Evolutionary conservation across 176 grass and related monocot species (phyloP).

Genomic region (Urochloa ruziziensis): DNA sequence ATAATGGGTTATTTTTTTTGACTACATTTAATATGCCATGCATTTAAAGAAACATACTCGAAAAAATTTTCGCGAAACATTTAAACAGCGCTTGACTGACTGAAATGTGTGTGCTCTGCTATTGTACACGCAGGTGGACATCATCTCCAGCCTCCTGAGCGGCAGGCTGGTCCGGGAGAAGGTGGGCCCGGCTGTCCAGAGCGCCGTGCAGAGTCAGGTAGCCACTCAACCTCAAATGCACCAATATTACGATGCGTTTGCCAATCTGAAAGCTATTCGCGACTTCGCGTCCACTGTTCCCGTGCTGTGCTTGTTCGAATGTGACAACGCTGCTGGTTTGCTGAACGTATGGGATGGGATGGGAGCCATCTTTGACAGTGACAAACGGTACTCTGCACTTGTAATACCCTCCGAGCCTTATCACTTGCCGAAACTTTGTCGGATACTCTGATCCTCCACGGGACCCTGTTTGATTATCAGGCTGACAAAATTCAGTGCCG

Average conservation of each 20-base stretch:
- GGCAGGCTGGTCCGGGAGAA: slow-evolving; percentile 80
- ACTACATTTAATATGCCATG: too few species aligned
- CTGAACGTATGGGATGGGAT: not conserved
- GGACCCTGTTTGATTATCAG: not conserved
- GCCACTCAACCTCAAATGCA: slow-evolving; percentile 5
- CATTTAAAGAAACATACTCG: too few species aligned
- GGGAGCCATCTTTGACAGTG: not conserved
- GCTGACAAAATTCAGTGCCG: not conserved
- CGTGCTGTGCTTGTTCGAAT: not conserved
- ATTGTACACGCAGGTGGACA: slow-evolving; percentile 60
- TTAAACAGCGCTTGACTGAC: too few species aligned
- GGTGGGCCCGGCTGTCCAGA: slow-evolving; percentile 65
- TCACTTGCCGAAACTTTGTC: too few species aligned
- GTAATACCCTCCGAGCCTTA: not conserved
- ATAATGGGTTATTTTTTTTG: too few species aligned
- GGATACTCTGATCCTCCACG: not conserved
- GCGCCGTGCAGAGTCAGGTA: slow-evolving; percentile 86
- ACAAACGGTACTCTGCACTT: not conserved
- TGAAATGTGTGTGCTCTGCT: not conserved
- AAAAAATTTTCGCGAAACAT: too few species aligned
- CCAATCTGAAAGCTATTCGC: not conserved
- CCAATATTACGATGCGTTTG: not conserved
- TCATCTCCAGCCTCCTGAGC: slow-evolving; percentile 71
- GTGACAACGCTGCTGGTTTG: not conserved
- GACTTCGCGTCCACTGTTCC: not conserved